Conservation (phyloP, 2,329 filamentous ascomycete species). For the Cercospora citrullina region DNA sequence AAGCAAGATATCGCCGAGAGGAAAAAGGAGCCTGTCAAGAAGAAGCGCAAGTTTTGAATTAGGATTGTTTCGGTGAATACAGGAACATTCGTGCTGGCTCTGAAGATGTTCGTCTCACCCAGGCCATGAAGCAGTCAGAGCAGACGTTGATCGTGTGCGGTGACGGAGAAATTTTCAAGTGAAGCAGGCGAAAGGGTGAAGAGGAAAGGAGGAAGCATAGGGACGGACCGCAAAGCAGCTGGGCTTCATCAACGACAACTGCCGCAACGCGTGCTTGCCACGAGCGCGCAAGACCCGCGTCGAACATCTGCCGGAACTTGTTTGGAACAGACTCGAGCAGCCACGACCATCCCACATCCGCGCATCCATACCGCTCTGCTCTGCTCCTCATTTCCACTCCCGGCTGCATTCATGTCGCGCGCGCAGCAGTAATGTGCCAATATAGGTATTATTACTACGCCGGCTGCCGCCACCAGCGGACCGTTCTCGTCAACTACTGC, state of each 20-base stretch:
- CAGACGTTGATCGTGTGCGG: neutral
- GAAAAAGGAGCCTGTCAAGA: constrained; percentile 55
- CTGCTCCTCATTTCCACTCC: neutral
- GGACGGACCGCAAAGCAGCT: neutral
- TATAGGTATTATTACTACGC: constrained; percentile 38
- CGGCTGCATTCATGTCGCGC: constrained; percentile 13
- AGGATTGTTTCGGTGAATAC: neutral
- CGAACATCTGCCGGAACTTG: neutral
- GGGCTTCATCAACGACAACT: neutral
- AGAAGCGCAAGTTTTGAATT: constrained; percentile 57
- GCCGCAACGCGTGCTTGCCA: constrained; percentile 12
- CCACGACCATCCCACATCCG: constrained; percentile 1
- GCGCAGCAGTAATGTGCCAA: constrained; percentile 33
- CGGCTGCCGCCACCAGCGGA: constrained; percentile 35
- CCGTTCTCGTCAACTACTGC: constrained; percentile 33
- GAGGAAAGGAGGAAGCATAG: neutral
- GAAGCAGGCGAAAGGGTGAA: neutral
- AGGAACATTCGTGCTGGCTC: neutral
- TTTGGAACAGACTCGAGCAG: constrained; percentile 5
- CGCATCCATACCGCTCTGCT: neutral
- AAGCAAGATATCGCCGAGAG: constrained; percentile 55
- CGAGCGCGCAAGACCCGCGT: neutral
- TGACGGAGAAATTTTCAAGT: neutral
- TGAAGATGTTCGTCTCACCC: neutral
- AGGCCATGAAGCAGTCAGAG: neutral